Evolutionary conservation across 495 filamentous ascomycete species (phyloP), one percentile per base, ranked within the genome.

Genomic region (Pyronema omphalodes): DNA sequence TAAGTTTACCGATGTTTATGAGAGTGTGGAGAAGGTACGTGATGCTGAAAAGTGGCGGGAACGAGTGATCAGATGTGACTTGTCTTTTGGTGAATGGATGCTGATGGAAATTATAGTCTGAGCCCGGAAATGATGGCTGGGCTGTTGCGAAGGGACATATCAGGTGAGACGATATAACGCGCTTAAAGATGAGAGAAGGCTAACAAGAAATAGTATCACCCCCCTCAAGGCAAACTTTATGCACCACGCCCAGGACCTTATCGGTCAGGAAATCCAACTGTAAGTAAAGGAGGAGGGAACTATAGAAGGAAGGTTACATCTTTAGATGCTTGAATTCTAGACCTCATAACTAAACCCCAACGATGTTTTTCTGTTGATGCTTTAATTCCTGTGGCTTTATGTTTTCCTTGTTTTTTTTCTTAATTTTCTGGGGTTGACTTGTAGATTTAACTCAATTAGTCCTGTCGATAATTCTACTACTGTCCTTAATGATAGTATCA

Each of bases 111-210:
- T 7, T 41, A 17, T 37, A 60, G 58, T 77, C 79, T 52, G 70
- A 69, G 47, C 83, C 86, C 12, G 91, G 91, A 18, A 93, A 88
- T 67, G 91, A 98, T 72, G 91, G 91, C 37, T 95, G 89, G 91
- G 81, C 79, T 11, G 83, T 98, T 9, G 83, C 83, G 67, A 80
- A 88, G 66, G 83, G 86, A 41, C 82, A 82, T 69, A 87, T 88
- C 5, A 94, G 88, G 87, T 93, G 67, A 12, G 9, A 17, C 11
- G 17, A 33, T 35, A 11, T 14, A 8, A 37, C 44, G 12, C 18
- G 12, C 12, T n/a, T 51, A 9, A 7, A 36, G 52, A 9, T 6
- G 9, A 14, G 11, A 6, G 39, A 33, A 14, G 11, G 14, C 6
- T 29, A 17, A 47, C 50, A 51, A 51, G 11, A 34, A 47, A 35